Evolutionary conservation across 2,329 filamentous ascomycete genomes (phyloP), one percentile per base, ranked within the genome.

Genomic region (Colletotrichum sp.): DNA sequence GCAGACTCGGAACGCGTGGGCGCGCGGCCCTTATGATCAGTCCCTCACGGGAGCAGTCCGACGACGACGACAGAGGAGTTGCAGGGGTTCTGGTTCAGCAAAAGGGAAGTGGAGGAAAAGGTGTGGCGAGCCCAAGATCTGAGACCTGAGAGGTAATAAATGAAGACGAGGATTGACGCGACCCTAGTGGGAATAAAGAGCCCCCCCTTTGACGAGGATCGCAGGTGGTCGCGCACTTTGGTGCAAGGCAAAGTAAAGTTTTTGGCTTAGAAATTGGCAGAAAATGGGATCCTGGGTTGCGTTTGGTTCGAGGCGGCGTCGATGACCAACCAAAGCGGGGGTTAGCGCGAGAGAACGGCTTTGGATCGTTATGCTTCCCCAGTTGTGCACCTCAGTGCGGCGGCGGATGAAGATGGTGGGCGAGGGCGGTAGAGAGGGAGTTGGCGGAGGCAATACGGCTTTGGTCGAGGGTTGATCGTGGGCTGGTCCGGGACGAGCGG

Each of bases 11-110:
- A 64, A 36, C 26, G 64, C 64, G 70, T 76, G 73, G 73, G 73
- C 73, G 64, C 73, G 73, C 71, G 64, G 64, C 73, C 73, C 73
- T 76, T 76, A 73, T 67, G 73, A 73, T 68, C 55, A 57, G 49
- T 76, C 60, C 68, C 72, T 39, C 24, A n/a, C 18, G 72, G 68
- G 36, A 66, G 36, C 16, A 49, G 64, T 26, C 24, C 64, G 28
- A 62, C 36, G 69, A 62, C 39, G 55, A 52, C 24, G 8, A 28
- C 16, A 44, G 28, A 30, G 57, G 2, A 49, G 63, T 66, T 59
- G 69, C 67, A 68, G 63, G 69, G 39, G 7, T 64, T 68, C 39
- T 34, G 69, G 28, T 44, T 32, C 26, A 68, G 36, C 26, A 64
- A 44, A 55, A n/a, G 15, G 18, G 57, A 57, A 57, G 67, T 39